Base-by-base conservation (phyloP, 805 yeast species). In the Pichia sporocuriosa region DNA sequence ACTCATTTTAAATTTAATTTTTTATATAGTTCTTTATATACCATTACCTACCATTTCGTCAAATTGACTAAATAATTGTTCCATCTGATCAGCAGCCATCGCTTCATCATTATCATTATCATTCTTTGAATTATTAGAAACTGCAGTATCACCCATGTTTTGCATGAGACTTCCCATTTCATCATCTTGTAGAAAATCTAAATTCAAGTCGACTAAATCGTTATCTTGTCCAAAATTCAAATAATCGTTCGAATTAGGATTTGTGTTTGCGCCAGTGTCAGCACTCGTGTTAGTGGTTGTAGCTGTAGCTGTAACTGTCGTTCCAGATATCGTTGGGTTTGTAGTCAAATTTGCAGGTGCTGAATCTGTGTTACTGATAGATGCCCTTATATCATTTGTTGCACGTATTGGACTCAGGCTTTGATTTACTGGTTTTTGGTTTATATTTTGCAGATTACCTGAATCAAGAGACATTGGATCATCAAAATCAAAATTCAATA, bases 81-180 rank as follows among this genome's bases (percentile, higher is more conserved):
- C 61, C 62, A 56, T 58, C 40, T 58, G 59, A 38, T 58, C 63
- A 13, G 55, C 45, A 5, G 60, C 57, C 61, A 57, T 49, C 4
- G 31, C 40, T 12, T 51, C 54, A 24, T 46, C 49, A n/a, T 33
- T 40, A 9, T 33, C 32, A 21, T 25, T 22, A 27, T 29, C 40
- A 27, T 35, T 29, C 16, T 31, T 33, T 23, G 9, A 22, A 25
- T 37, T 42, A 24, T 29, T 23, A 17, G 26, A 20, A 15, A 36
- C 27, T 32, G 39, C 44, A 6, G 31, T 29, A 31, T 28, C 42
- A 4, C 13, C 39, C 37, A 16, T 38, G 35, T 16, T 47, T 44
- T 16, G 40, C 38, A 37, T 55, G 12, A 39, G 17, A 24, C 20
- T 25, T n/a, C 32, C 36, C 42, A 38, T 43, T 25, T 43, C 45